Conservation (phyloP, 73 alveolate species). For the Paraurostyla sp. region DNA sequence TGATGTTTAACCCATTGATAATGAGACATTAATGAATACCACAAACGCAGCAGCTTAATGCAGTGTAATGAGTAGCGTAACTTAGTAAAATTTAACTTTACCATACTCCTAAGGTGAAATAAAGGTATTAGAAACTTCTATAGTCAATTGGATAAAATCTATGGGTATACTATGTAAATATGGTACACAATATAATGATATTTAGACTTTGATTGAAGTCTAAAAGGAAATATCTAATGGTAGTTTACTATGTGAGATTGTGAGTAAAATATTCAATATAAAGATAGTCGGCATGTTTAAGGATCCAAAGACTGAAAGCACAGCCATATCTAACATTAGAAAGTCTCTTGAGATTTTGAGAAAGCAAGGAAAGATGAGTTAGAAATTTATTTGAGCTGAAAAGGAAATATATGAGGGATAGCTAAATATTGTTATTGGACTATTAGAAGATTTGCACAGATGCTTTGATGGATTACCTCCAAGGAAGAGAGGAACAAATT, state of each 20-base stretch:
- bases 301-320: slow-evolving; percentile 80
- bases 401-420: slow-evolving; percentile 76
- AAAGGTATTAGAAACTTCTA: slow-evolving; percentile 62
- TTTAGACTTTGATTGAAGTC: slow-evolving; percentile 42
- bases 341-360: slow-evolving; percentile 76
- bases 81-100: slow-evolving; percentile 7
- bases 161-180: slow-evolving; percentile 52
- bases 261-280: slow-evolving; percentile 33
- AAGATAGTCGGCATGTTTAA: slow-evolving; percentile 66
- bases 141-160: slow-evolving; percentile 68
- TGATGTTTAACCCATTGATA: slow-evolving; percentile 36
- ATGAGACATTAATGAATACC: slow-evolving; percentile 1
- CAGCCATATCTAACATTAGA: slow-evolving; percentile 71
- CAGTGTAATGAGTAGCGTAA: not conserved
- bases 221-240: slow-evolving; percentile 73
- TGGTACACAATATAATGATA: not conserved
- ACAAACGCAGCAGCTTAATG: slow-evolving; percentile 64
- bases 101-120: slow-evolving; percentile 68
- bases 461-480: slow-evolving; percentile 80
- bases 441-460: slow-evolving; percentile 80
- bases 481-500: slow-evolving; percentile 71
- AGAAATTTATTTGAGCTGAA: slow-evolving; percentile 80
- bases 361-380: slow-evolving; percentile 59
- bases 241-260: slow-evolving; percentile 66
- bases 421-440: slow-evolving; percentile 67